phyloP scores from a whole-genome alignment of 2,329 filamentous ascomycete species.

The Sclerotiophoma versabilis region DNA sequence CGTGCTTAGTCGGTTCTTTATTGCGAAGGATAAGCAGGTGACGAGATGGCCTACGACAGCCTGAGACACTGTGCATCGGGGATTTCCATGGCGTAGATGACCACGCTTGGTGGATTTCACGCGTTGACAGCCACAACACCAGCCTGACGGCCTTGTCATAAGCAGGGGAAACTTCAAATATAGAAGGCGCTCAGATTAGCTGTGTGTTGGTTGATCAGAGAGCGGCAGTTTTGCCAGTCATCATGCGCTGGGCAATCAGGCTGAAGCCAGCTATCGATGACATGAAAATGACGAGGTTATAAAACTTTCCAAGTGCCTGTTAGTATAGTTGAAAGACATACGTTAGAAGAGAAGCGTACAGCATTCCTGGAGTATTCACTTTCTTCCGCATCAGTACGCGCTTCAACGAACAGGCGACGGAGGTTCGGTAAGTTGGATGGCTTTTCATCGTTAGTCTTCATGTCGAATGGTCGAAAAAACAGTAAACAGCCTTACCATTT shows the following conservation, averaged over 20 bases:
- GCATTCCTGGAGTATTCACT: constrained; percentile 92
- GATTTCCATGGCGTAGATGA: not conserved
- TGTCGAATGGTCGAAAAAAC: not conserved
- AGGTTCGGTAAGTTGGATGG: constrained; percentile 88
- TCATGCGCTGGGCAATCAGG: constrained; percentile 86
- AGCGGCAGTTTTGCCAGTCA: constrained; percentile 34
- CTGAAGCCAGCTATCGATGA: constrained; percentile 95
- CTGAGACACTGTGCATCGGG: not conserved
- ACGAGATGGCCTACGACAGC: constrained; percentile 3
- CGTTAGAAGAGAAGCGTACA: constrained; percentile 60
- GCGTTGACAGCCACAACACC: not conserved
- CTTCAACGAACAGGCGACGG: constrained; percentile 94
- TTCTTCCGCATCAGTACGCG: constrained; percentile 90
- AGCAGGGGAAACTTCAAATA: no score
- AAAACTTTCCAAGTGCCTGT: constrained; percentile 70
- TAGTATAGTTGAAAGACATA: not conserved
- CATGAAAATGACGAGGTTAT: constrained; percentile 96
- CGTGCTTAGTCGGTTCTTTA: constrained; percentile 26
- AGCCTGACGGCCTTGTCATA: no score
- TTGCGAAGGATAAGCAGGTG: constrained; percentile 18
- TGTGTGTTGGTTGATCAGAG: not conserved
- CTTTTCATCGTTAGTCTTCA: constrained; percentile 34
- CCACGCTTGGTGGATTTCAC: not conserved
- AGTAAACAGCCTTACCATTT: constrained; percentile 27
- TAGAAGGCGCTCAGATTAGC: not conserved